Evolutionary conservation across 345 rosid species (phyloP), one percentile per base, ranked within the genome.

Genomic region (Gossypium ekmanianum): DNA sequence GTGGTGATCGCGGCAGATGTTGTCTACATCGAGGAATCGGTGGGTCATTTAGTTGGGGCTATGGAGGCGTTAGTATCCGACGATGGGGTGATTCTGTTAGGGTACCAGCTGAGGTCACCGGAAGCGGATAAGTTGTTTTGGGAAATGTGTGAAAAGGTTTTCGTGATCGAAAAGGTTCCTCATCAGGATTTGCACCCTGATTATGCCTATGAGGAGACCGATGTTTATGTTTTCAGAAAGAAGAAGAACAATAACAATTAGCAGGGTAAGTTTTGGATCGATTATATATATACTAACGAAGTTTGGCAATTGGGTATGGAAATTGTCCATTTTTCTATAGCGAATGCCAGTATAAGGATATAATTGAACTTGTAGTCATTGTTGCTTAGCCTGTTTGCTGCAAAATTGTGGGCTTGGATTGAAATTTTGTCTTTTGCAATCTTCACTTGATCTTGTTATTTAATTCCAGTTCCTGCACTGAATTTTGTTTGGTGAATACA

Each of bases 141-240:
- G 98, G 97, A 92, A 80, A 50, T 87, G 72, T 85, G 87, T 79
- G 89, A 68, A 63, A 83, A 56, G 79, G 89, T 83, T 68, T 94
- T 94, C 71, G 80, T 22, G 73, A 90, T 87, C 5, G 92, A 94
- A 74, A 94, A 92, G 76, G 90, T 94, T 47, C 89, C 90, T 57
- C 94, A 92, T 48, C 92, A 88, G 78, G 87, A 94, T 85, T 76
- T 94, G 73, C 98, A 92, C 83, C 87, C 88, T 16, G 97, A 92
- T 2, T 94, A 89, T 44, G 93, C 90, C 0, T 92, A 86, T 2
- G 98, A 91, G 67, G 98, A 94, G 81, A 72, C 91, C 44, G 94
- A 90, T 77, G 95, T 94, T 47, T 94, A 83, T 76, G 80, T 92
- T 14, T 82, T 94, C 59, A 88, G 92, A 73, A 94, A 89, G 89